Evolutionary conservation across 441 rosid genomes (phyloP).

Genomic region (Arabidopsis lyrata): DNA sequence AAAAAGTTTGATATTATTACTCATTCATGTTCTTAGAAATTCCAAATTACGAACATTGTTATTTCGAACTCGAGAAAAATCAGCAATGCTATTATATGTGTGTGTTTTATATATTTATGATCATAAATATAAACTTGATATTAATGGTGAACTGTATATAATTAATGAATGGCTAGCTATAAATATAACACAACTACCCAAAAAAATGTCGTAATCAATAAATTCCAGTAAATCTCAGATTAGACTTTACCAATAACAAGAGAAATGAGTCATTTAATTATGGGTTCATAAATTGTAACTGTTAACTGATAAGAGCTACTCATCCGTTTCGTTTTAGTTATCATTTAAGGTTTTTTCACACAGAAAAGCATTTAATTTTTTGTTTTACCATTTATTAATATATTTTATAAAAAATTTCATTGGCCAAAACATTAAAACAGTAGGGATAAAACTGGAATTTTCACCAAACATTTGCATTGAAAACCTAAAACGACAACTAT

Average conservation of each 20-base stretch:
- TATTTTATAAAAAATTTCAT: too few relatives aligned
- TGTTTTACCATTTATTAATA: too few relatives aligned
- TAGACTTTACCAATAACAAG: background rate
- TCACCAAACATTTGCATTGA: too few relatives aligned
- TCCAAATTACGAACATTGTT: background rate
- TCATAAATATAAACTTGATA: background rate
- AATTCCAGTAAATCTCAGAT: slow-evolving; percentile 1
- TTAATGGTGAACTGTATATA: slow-evolving; percentile 4
- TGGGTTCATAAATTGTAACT: background rate
- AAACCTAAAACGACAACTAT: too few relatives aligned
- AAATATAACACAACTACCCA: slow-evolving; percentile 11
- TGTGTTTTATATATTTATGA: background rate
- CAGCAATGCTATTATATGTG: background rate
- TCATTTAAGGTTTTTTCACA: too few relatives aligned
- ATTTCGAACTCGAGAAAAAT: background rate
- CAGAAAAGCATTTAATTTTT: too few relatives aligned
- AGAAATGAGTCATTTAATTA: background rate
- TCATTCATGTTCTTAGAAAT: background rate
- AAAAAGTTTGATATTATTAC: background rate
- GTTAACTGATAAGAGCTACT: background rate
- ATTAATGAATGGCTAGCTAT: slow-evolving; percentile 9
- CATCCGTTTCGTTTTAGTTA: too few relatives aligned
- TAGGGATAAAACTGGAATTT: too few relatives aligned
- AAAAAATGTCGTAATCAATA: background rate
- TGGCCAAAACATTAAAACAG: too few relatives aligned